These are phyloP conservation scores for Irpex sp. DNA, from an alignment of 1,284 basidiomycete genomes.

Conservation along the genomic window DNA sequence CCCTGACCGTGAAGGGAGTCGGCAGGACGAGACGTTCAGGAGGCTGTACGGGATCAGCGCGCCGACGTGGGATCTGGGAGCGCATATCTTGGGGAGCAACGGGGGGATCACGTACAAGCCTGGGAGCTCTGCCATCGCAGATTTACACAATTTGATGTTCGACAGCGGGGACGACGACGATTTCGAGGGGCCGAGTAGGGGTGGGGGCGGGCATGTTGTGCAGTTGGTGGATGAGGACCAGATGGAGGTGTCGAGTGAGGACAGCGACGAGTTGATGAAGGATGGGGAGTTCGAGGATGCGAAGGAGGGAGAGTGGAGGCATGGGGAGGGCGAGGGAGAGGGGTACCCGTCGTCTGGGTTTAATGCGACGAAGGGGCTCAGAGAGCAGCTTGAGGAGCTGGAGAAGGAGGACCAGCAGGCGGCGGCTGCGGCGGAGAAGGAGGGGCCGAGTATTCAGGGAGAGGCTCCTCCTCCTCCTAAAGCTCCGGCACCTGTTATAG, in stretches of 20 bases:
- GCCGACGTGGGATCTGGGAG: neutral
- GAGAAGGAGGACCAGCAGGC: slow-evolving; percentile 35
- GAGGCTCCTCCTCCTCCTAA: slow-evolving; percentile 43
- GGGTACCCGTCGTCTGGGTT: slow-evolving; percentile 25
- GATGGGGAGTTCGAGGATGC: slow-evolving; percentile 26
- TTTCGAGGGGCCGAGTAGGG: slow-evolving; percentile 30
- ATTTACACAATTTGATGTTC: slow-evolving; percentile 40
- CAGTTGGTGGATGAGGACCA: slow-evolving; percentile 34
- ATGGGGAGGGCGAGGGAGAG: neutral
- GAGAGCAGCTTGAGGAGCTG: slow-evolving; percentile 58
- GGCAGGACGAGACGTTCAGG: neutral
- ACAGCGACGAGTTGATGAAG: slow-evolving; percentile 6
- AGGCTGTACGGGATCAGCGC: neutral
- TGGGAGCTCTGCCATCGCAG: slow-evolving; percentile 44
- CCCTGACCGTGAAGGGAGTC: neutral
- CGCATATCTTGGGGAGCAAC: slow-evolving; percentile 43
- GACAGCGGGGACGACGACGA: slow-evolving; percentile 50
- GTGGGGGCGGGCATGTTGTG: neutral
- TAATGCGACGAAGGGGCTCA: slow-evolving; percentile 51
- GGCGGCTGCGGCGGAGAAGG: slow-evolving; percentile 14
- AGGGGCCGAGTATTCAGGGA: slow-evolving; percentile 28
- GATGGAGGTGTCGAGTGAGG: slow-evolving; percentile 16
- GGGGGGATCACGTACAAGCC: slow-evolving; percentile 59
- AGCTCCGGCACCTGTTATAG: slow-evolving; percentile 37
- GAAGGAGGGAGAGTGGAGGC: neutral